A percentile compares a stretch with the other conserved stretches of the same genome.
Conservation (phyloP, 2,329 filamentous ascomycete genomes). For the Diplodia intermedia region DNA sequence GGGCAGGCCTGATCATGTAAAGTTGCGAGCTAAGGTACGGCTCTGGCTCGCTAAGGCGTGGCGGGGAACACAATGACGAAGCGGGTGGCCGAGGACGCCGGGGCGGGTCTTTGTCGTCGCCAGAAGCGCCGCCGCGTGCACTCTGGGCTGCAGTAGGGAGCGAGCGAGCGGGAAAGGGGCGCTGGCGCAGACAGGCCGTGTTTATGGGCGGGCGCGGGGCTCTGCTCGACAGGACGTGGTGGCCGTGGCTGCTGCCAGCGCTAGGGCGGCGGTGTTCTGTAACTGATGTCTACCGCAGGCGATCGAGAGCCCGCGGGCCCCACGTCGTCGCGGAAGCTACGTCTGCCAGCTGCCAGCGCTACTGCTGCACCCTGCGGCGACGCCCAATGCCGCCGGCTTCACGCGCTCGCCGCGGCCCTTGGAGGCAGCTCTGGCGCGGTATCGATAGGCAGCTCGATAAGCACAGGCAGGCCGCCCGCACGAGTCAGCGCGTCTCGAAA, state of each 20-base stretch:
- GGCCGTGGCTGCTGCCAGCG: constrained; percentile 13
- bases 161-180: not conserved
- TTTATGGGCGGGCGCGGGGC: no score
- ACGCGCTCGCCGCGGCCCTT: not conserved
- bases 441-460: constrained; percentile 1
- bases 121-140: not conserved
- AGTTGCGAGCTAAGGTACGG: constrained; percentile 32
- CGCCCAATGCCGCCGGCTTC: not conserved
- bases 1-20: constrained; percentile 31
- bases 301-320: constrained; percentile 1
- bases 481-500: constrained; percentile 19
- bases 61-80: constrained; percentile 33
- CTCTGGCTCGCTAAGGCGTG: constrained; percentile 32
- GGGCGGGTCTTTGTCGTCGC: constrained; percentile 29
- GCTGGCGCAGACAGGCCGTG: not conserved
- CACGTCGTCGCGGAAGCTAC: not conserved
- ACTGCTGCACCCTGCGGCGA: not conserved
- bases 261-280: constrained; percentile 14
- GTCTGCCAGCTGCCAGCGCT: not conserved
- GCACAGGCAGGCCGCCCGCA: not conserved
- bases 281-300: constrained; percentile 5
- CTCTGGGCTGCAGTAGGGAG: not conserved
- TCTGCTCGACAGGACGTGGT: not conserved
- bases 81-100: constrained; percentile 18
- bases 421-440: not conserved